Percentiles rank a stretch among this genome's conserved stretches.
Conservation (phyloP, 805 yeast genomes). For the Metschnikowia gruessii region DNA sequence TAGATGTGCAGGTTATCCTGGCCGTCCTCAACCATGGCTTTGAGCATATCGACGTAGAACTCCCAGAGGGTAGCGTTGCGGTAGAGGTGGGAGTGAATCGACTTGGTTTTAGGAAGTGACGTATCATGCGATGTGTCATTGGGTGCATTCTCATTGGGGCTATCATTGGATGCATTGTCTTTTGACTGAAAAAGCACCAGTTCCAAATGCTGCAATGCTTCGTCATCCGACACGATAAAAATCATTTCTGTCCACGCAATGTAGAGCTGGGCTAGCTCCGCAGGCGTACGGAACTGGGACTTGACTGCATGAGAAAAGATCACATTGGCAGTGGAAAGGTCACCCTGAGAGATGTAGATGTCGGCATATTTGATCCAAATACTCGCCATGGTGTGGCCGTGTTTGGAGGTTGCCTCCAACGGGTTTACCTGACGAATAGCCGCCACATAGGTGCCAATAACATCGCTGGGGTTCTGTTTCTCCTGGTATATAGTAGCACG, state of each 20-base stretch:
- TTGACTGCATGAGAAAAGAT: slow-evolving; percentile 63
- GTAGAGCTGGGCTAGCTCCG: slow-evolving; percentile 69
- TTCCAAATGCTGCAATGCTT: slow-evolving; percentile 35
- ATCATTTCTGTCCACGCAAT: slow-evolving; percentile 74
- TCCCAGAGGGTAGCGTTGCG: slow-evolving; percentile 69
- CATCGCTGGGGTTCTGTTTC: slow-evolving; percentile 26
- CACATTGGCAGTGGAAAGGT: slow-evolving; percentile 56
- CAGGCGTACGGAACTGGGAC: slow-evolving; percentile 61
- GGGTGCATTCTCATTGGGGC: too few species aligned
- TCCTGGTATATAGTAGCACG: slow-evolving; percentile 49
- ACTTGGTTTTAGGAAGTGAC: not conserved
- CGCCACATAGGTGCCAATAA: slow-evolving; percentile 53
- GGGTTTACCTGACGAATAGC: slow-evolving; percentile 72
- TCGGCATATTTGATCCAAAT: slow-evolving; percentile 73
- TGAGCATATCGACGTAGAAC: slow-evolving; percentile 67
- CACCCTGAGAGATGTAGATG: slow-evolving; percentile 55
- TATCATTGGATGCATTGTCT: too few species aligned
- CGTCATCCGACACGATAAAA: slow-evolving; percentile 45
- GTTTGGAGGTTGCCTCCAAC: slow-evolving; percentile 28
- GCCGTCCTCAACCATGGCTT: slow-evolving; percentile 46
- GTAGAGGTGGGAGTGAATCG: slow-evolving; percentile 54
- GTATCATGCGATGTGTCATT: too few species aligned
- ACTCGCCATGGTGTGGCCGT: slow-evolving; percentile 41
- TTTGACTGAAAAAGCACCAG: slow-evolving; percentile 30
- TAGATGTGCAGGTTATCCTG: slow-evolving; percentile 19